Evolutionary conservation across 768 basidiomycete species (phyloP).

Genomic region (Lentinula boryana): DNA sequence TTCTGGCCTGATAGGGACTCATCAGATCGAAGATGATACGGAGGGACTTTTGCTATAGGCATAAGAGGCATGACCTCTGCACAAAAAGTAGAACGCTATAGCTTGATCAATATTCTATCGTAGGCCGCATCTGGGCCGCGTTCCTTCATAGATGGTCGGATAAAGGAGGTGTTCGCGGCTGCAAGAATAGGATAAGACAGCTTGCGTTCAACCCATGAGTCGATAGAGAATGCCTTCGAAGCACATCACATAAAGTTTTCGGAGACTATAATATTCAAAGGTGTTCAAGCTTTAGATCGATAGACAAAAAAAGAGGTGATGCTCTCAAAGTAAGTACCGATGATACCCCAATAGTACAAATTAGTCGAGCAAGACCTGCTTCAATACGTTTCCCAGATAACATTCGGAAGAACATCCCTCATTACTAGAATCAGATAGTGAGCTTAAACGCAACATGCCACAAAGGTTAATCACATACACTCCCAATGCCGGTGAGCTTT

Average conservation of each 20-base stretch:
- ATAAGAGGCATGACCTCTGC: too few relatives aligned
- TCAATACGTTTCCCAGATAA: constrained; percentile 75
- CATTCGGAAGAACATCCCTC: constrained; percentile 66
- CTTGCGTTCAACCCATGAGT: background rate
- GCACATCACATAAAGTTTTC: background rate
- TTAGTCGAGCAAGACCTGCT: background rate
- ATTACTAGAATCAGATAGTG: constrained; percentile 46
- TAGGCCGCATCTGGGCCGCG: background rate
- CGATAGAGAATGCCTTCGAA: background rate
- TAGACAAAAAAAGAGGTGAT: background rate
- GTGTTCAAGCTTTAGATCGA: background rate
- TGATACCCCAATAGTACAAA: background rate
- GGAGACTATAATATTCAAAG: background rate
- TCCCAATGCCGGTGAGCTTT: constrained; percentile 74
- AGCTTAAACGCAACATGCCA: background rate
- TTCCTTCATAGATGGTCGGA: constrained; percentile 1
- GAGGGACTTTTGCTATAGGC: constrained; percentile 4
- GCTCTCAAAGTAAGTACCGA: background rate
- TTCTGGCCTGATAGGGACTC: too few relatives aligned
- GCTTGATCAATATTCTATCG: background rate
- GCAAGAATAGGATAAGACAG: background rate
- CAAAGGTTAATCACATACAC: constrained; percentile 34
- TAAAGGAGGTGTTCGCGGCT: background rate
- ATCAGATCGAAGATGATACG: background rate
- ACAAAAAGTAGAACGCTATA: too few relatives aligned